phyloP scores from a whole-genome alignment of 257 asterid species.

The Nyctanthes arbortristis region DNA sequence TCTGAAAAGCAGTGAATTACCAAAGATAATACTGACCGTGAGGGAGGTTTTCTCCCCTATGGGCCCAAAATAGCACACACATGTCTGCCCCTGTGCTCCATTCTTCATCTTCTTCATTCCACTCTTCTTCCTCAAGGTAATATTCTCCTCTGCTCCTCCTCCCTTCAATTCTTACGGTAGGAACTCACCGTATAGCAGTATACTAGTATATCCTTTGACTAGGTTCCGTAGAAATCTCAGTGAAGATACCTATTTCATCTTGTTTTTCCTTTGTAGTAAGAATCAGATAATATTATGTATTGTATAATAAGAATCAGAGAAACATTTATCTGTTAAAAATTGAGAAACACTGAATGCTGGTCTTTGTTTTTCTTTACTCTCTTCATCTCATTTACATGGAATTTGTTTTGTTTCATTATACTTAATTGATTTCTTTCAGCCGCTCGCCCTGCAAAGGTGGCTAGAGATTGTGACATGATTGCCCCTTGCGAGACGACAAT shows the following conservation, averaged over 20 bases:
- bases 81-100: too few relatives aligned
- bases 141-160: too few relatives aligned
- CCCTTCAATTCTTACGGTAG: too few relatives aligned
- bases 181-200: too few relatives aligned
- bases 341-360: conserved; percentile 9
- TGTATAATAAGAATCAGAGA: background rate
- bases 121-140: too few relatives aligned
- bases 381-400: conserved; percentile 6
- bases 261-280: background rate
- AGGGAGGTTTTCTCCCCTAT: too few relatives aligned
- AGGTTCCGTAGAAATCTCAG: background rate
- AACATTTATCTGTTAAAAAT: background rate
- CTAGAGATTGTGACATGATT: conserved; percentile 72
- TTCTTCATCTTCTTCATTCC: too few relatives aligned
- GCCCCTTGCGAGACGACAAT: conserved; percentile 88
- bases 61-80: too few relatives aligned
- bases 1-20: background rate
- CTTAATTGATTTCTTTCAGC: conserved; percentile 34
- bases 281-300: background rate
- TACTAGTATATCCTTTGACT: background rate
- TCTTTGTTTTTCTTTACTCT: too few relatives aligned
- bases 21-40: background rate
- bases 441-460: conserved; percentile 80
- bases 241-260: background rate
- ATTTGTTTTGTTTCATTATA: conserved; percentile 17